Conservation (phyloP, 2,329 filamentous ascomycete genomes). For the Penicillium decumbens region DNA sequence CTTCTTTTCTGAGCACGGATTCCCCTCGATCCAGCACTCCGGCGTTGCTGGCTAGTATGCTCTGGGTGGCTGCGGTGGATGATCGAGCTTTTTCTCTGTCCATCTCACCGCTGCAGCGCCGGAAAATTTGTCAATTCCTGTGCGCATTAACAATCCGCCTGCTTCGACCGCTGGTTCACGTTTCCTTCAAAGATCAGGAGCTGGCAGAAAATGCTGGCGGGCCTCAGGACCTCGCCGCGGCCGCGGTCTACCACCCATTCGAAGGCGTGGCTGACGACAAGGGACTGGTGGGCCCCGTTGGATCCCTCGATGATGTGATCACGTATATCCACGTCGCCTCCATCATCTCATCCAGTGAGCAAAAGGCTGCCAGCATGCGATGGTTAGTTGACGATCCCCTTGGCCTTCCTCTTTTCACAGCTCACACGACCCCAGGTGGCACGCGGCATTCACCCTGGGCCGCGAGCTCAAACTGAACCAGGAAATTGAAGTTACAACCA, state of each 20-base stretch:
- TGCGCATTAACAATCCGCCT: conserved; percentile 80
- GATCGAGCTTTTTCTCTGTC: conserved; percentile 82
- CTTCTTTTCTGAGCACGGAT: conserved; percentile 76
- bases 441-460: conserved; percentile 84
- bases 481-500: conserved; percentile 55
- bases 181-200: conserved; percentile 51
- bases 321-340: conserved; percentile 91
- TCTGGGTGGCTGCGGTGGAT: conserved; percentile 95
- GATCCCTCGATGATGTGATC: conserved; percentile 78
- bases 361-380: conserved; percentile 85
- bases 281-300: conserved; percentile 52
- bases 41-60: conserved; percentile 82
- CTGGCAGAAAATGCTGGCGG: conserved; percentile 46
- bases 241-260: conserved; percentile 53
- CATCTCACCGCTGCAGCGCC: conserved; percentile 74
- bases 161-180: conserved; percentile 80
- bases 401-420: conserved; percentile 2
- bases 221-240: conserved; percentile 71
- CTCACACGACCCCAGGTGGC: conserved; percentile 55
- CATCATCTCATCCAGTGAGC: conserved; percentile 87
- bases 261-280: conserved; percentile 55
- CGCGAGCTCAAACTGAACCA: conserved; percentile 81
- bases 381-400: conserved; percentile 51
- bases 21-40: conserved; percentile 78
- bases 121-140: conserved; percentile 81